Percentiles rank a stretch among this genome's conserved stretches.
These are phyloP conservation scores for Heimioporus sp. DNA, from an alignment of 768 basidiomycete species.

Conservation along the genomic window DNA sequence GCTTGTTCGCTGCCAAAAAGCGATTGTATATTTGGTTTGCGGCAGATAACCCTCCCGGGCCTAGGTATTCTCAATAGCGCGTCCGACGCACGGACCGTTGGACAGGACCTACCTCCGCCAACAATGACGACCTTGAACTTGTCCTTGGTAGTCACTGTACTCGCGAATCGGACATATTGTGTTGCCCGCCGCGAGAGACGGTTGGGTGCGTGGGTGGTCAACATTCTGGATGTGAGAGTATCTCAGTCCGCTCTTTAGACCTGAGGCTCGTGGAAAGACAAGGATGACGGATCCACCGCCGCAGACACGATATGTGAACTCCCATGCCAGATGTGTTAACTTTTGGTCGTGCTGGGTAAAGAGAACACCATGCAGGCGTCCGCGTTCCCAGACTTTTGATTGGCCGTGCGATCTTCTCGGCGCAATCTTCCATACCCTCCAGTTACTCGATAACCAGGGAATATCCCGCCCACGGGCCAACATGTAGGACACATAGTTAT, in stretches of 20 bases:
- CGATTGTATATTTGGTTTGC: slow-evolving; percentile 86
- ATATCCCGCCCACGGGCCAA: too few species aligned
- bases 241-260: not conserved
- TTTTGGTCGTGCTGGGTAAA: too few species aligned
- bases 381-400: too few species aligned
- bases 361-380: too few species aligned
- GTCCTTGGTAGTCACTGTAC: slow-evolving; percentile 34
- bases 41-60: slow-evolving; percentile 56
- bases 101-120: slow-evolving; percentile 65
- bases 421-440: not conserved
- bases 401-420: not conserved
- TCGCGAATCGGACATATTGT: slow-evolving; percentile 20
- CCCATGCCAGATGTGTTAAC: too few species aligned
- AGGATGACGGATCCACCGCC: slow-evolving; percentile 8
- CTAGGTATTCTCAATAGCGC: too few species aligned
- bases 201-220: slow-evolving; percentile 1
- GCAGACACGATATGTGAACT: too few species aligned
- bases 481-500: too few species aligned
- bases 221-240: slow-evolving; percentile 3
- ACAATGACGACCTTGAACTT: slow-evolving; percentile 84
- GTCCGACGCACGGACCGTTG: not conserved
- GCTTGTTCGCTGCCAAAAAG: slow-evolving; percentile 67
- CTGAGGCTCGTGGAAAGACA: slow-evolving; percentile 2
- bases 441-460: not conserved
- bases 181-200: slow-evolving; percentile 3